Percentiles rank a stretch among this genome's conserved stretches.
Evolutionary conservation across 116 monocot genomes (phyloP).

Genomic region (Dioscorea cayenensis): DNA sequence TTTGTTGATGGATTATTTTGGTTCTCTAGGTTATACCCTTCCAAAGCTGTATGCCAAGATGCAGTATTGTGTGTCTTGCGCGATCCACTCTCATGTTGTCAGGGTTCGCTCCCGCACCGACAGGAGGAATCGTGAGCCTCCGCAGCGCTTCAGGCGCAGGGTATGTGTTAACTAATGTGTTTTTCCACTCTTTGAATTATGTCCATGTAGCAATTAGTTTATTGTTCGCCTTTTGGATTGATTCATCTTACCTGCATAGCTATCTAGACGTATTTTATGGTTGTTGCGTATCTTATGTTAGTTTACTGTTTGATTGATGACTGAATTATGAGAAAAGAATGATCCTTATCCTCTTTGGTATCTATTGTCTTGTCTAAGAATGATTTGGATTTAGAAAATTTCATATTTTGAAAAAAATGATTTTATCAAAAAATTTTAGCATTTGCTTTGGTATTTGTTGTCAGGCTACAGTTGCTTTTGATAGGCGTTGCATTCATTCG

Average conservation of each 20-base stretch:
- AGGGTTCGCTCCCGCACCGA: constrained; percentile 58
- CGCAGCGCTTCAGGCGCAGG: constrained; percentile 73
- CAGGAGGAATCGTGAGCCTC: constrained; percentile 76
- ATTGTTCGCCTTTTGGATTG: not conserved
- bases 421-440: not conserved
- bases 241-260: too few relatives aligned
- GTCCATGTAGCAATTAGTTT: not conserved
- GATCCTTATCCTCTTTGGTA: too few relatives aligned
- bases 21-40: constrained; percentile 41
- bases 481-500: not conserved
- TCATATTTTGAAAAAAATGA: too few relatives aligned
- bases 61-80: constrained; percentile 76
- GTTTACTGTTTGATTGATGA: too few relatives aligned
- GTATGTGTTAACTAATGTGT: constrained; percentile 35
- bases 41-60: constrained; percentile 72
- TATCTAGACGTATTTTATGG: too few relatives aligned
- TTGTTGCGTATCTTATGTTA: too few relatives aligned
- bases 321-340: too few relatives aligned
- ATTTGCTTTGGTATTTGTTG: not conserved
- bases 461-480: not conserved
- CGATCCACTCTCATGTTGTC: constrained; percentile 85
- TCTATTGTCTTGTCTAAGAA: too few relatives aligned
- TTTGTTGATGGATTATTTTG: too few relatives aligned
- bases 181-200: not conserved
- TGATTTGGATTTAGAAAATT: too few relatives aligned